A percentile compares a stretch with the other conserved stretches of the same genome.
These are phyloP conservation scores for Stephania japonica DNA, from an alignment of 164 flowering plant species.

Conservation along the genomic window DNA sequence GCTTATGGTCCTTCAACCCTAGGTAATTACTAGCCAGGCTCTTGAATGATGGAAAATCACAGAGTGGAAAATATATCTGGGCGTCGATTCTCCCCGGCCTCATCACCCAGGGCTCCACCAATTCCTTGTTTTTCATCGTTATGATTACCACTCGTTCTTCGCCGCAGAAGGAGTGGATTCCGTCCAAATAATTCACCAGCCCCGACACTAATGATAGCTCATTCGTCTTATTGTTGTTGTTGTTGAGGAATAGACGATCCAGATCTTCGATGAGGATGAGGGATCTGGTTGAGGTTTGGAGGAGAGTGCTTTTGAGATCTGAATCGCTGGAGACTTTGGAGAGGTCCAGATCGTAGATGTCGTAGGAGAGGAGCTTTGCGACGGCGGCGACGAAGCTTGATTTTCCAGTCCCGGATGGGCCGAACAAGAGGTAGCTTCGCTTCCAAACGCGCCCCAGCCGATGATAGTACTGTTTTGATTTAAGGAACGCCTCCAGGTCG, in stretches of 20 bases:
- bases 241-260: constrained; percentile 46
- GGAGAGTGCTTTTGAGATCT: constrained; percentile 50
- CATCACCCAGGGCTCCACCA: constrained; percentile 45
- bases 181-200: constrained; percentile 73
- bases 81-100: constrained; percentile 88
- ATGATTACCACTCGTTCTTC: constrained; percentile 80
- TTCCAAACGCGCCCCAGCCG: constrained; percentile 80
- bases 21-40: constrained; percentile 56
- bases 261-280: no score
- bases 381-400: constrained; percentile 75
- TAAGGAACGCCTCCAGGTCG: constrained; percentile 65
- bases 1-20: constrained; percentile 84
- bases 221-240: no score
- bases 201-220: constrained; percentile 46
- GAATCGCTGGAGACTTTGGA: constrained; percentile 40
- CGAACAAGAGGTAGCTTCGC: constrained; percentile 70
- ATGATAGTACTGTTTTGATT: constrained; percentile 69
- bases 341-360: constrained; percentile 65
- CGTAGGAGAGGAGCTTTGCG: constrained; percentile 62
- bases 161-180: constrained; percentile 62
- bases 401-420: constrained; percentile 78
- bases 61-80: constrained; percentile 62
- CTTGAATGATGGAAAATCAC: constrained; percentile 68
- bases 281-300: no score
- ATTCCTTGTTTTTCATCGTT: constrained; percentile 55